A percentile compares a stretch with the other conserved stretches of the same genome.
Conservation (phyloP, 2,329 filamentous ascomycete genomes). For the Conoideocrella luteorostrata region DNA sequence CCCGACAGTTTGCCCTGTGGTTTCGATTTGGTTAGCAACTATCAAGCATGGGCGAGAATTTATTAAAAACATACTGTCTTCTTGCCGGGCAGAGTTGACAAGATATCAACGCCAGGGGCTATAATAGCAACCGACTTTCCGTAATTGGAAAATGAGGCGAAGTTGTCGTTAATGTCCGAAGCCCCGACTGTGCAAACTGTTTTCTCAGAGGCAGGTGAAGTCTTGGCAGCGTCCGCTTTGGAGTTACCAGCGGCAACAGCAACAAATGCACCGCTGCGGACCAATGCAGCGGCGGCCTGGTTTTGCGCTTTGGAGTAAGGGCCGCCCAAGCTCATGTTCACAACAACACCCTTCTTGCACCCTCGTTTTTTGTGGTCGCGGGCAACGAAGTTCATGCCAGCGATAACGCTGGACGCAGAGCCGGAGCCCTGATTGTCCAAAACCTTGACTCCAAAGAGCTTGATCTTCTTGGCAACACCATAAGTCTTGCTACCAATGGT, state of each 20-base stretch:
- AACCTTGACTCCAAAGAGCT: conserved; percentile 40
- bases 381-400: conserved; percentile 37
- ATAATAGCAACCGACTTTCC: conserved; percentile 43
- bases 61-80: conserved; percentile 16
- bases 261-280: conserved; percentile 41
- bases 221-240: conserved; percentile 33
- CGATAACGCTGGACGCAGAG: conserved; percentile 33
- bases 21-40: too few species aligned
- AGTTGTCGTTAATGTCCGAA: too few species aligned
- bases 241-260: conserved; percentile 51
- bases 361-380: conserved; percentile 27
- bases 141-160: conserved; percentile 48
- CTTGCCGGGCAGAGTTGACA: conserved; percentile 40
- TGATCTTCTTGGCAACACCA: conserved; percentile 36
- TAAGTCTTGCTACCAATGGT: conserved; percentile 25
- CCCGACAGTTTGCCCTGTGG: too few species aligned
- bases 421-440: conserved; percentile 27
- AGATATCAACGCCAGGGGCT: conserved; percentile 40
- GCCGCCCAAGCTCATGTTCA: conserved; percentile 54
- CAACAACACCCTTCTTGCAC: conserved; percentile 41
- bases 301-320: conserved; percentile 43
- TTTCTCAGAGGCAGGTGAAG: conserved; percentile 41
- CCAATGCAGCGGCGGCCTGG: conserved; percentile 39
- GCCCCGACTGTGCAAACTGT: conserved; percentile 49
- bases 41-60: too few species aligned